Evolutionary conservation across 352 stramenopile genomes (phyloP).

Genomic region (Phytopythium litorale): DNA sequence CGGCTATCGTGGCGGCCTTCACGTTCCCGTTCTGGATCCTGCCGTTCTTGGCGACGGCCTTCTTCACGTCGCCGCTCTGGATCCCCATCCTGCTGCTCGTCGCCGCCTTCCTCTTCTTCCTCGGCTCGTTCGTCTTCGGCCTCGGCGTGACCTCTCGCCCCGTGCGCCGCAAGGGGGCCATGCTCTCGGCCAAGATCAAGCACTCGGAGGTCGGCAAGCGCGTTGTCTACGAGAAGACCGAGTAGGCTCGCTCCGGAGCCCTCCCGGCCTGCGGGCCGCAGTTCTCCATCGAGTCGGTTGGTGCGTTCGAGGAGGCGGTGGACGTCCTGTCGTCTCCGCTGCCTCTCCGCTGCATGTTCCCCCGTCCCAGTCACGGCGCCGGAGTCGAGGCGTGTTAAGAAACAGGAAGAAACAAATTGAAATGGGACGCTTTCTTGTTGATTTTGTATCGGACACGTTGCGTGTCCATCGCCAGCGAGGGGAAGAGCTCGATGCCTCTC

Average conservation of each 20-base stretch:
- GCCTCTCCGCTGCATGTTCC: background rate
- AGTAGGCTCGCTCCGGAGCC: constrained; percentile 18
- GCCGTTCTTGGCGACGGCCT: constrained; percentile 63
- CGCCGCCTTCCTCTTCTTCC: constrained; percentile 58
- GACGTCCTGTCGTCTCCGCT: background rate
- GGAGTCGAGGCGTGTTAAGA: background rate
- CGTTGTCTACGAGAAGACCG: constrained; percentile 78
- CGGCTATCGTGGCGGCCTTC: constrained; percentile 60
- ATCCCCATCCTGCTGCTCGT: constrained; percentile 63
- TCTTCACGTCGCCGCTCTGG: constrained; percentile 82
- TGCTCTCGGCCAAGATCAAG: constrained; percentile 77
- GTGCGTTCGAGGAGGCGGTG: background rate
- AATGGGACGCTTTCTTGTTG: background rate
- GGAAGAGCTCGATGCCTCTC: background rate
- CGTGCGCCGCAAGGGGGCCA: constrained; percentile 70
- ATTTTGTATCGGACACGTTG: constrained; percentile 5
- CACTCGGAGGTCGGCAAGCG: constrained; percentile 77
- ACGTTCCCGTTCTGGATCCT: constrained; percentile 86
- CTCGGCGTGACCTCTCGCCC: constrained; percentile 70
- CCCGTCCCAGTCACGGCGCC: background rate
- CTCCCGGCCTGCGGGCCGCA: background rate
- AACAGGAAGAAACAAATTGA: background rate
- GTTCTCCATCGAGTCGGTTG: background rate
- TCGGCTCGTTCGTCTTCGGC: constrained; percentile 67
- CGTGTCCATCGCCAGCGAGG: constrained; percentile 4